A percentile compares a stretch with the other conserved stretches of the same genome.
Evolutionary conservation across 2,329 filamentous ascomycete genomes (phyloP).

Genomic region (Plenodomus biglobosus): DNA sequence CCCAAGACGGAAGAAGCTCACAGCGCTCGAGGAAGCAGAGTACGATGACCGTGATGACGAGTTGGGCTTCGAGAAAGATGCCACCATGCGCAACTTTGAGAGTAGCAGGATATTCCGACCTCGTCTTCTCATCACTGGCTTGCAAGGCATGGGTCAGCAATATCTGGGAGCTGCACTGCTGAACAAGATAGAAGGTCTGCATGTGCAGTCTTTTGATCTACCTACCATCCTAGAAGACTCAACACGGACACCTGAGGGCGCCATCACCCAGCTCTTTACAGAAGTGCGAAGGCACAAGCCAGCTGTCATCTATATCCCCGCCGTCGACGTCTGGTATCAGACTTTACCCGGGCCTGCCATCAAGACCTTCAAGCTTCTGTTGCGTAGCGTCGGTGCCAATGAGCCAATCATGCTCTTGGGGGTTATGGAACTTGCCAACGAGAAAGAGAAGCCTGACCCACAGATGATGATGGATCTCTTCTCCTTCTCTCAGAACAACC

Average conservation of each 20-base stretch:
- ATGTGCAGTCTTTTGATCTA: conserved; percentile 93
- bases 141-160: conserved; percentile 86
- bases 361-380: conserved; percentile 78
- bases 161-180: conserved; percentile 84
- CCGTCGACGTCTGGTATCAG: conserved; percentile 83
- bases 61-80: conserved; percentile 82
- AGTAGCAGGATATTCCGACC: conserved; percentile 85
- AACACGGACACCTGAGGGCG: conserved; percentile 79
- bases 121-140: conserved; percentile 78
- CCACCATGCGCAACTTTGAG: conserved; percentile 72
- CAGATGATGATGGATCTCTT: conserved; percentile 77
- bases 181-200: conserved; percentile 88
- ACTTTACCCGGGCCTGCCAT: conserved; percentile 67
- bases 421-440: conserved; percentile 71
- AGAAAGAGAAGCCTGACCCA: conserved; percentile 57
- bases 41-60: conserved; percentile 84
- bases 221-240: conserved; percentile 82
- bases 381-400: conserved; percentile 81
- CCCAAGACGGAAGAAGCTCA: conserved; percentile 81
- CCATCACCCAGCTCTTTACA: conserved; percentile 85
- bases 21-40: conserved; percentile 90
- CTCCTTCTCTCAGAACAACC: conserved; percentile 78
- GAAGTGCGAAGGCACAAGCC: conserved; percentile 94
- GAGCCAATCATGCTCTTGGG: conserved; percentile 87
- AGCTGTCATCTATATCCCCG: conserved; percentile 91